phyloP scores from a whole-genome alignment of 768 basidiomycete genomes.

The Amanita subjunquillea region DNA sequence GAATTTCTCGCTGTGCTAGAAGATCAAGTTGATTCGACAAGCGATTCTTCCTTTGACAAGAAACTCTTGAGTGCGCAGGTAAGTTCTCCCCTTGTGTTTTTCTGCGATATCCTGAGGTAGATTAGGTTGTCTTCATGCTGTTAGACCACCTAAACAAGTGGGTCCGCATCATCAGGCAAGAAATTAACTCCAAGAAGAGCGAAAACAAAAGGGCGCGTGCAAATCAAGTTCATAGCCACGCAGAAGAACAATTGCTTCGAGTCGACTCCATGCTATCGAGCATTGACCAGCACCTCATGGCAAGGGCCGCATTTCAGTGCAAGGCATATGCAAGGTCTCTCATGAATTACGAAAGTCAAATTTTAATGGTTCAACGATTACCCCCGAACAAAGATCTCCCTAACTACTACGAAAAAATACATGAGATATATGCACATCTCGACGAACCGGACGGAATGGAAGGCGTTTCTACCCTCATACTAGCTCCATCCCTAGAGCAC shows the following conservation, averaged over 20 bases:
- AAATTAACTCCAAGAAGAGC: slow-evolving; percentile 36
- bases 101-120: background rate
- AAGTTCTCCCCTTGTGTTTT: slow-evolving; percentile 7
- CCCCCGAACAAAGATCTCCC: slow-evolving; percentile 41
- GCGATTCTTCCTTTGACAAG: slow-evolving; percentile 60
- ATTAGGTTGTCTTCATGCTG: slow-evolving; percentile 83
- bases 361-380: slow-evolving; percentile 40
- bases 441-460: slow-evolving; percentile 99
- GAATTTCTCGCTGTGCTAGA: slow-evolving; percentile 78
- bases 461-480: slow-evolving; percentile 81
- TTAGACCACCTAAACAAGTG: slow-evolving; percentile 93
- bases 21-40: slow-evolving; percentile 69
- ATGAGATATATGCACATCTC: slow-evolving; percentile 91
- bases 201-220: slow-evolving; percentile 41
- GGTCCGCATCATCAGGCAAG: slow-evolving; percentile 68
- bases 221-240: slow-evolving; percentile 22
- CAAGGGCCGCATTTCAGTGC: slow-evolving; percentile 88
- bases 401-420: slow-evolving; percentile 77
- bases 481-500: slow-evolving; percentile 86
- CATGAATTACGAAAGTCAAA: slow-evolving; percentile 89
- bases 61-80: slow-evolving; percentile 93
- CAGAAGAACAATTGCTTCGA: slow-evolving; percentile 51
- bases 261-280: slow-evolving; percentile 77
- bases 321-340: slow-evolving; percentile 89
- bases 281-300: slow-evolving; percentile 84